Conservation (phyloP, 352 stramenopile genomes). For the Plasmopara muralis region DNA sequence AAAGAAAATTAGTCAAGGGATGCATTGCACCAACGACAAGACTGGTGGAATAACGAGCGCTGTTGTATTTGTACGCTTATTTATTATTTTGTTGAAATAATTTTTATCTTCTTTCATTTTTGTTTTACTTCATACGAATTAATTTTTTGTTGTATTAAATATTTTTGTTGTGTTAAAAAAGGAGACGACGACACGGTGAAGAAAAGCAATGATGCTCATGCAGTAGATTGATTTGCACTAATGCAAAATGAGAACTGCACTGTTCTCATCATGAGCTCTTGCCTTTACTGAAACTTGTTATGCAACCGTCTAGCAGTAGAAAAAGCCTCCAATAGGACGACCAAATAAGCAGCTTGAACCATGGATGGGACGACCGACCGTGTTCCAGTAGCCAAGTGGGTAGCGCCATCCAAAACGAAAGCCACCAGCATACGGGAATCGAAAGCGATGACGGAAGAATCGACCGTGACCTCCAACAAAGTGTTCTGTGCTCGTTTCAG, state of each 20-base stretch:
- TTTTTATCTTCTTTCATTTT: too few species aligned
- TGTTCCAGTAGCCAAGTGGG: slow-evolving; percentile 33
- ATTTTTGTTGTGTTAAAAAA: too few species aligned
- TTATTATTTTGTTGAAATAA: too few species aligned
- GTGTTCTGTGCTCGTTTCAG: neutral
- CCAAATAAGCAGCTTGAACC: slow-evolving; percentile 26
- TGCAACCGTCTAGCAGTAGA: slow-evolving; percentile 29
- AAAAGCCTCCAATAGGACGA: slow-evolving; percentile 27
- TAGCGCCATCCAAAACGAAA: neutral
- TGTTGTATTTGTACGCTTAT: too few species aligned
- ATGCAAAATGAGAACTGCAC: neutral
- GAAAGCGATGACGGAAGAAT: neutral
- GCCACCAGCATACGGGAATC: neutral
- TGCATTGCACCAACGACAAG: too few species aligned
- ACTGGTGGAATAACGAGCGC: too few species aligned
- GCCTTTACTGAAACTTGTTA: neutral
- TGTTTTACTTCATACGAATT: too few species aligned
- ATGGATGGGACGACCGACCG: slow-evolving; percentile 27
- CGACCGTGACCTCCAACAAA: neutral
- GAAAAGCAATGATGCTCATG: too few species aligned
- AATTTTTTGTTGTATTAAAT: too few species aligned
- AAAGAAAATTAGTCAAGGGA: too few species aligned
- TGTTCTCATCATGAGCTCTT: neutral
- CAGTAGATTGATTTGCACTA: neutral
- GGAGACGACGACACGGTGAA: too few species aligned